Base-by-base conservation (phyloP, 2,329 filamentous ascomycete species). In the Fusarium drepaniforme region DNA sequence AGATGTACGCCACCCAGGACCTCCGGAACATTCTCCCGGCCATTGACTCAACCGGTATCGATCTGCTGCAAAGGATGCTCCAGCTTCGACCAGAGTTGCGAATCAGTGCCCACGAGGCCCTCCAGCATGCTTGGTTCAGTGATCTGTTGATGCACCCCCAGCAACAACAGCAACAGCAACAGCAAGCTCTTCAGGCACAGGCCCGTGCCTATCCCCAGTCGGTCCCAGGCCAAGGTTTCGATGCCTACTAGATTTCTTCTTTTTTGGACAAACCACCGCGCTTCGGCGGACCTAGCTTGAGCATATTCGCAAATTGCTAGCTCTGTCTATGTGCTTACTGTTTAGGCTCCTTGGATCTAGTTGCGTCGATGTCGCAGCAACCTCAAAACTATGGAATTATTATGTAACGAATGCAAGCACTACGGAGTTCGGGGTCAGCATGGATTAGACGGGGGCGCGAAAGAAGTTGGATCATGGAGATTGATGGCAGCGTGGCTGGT, bases 1-100 rank as follows among this genome's bases (percentile, higher is more conserved):
- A 97, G 76, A 94, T 97, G 82, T 98, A 97, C 82, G 94, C 94
- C 16, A 98, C 97, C 2, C 96, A 98, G 82, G 95, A 98, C 78
- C 87, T 98, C 65, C 90, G 94, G 23, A 90, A 93, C 68, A 97
- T 98, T 74, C 88, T 99, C 28, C 96, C 95, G 0, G 94, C 97
- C 81, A 95, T 99, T 79, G 97, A 99, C 80, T 91, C 91, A 21
- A 87, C 93, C 13, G 97, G 96, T 11, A 91, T 99, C 79, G 95
- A 98, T 81, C 87, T 99, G 59, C 88, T 99, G 75, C 92, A 93
- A 80, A 90, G 93, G 71, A 97, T 99, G 94, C 90, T 99, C 35
- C 96, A 98, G 83, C 87, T 98, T 64, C 91, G 96, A 37, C 97
- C 97, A 0, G 97, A 99, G 84, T 91, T 97, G 84, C 91, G 97